Evolutionary conservation across 2,329 filamentous ascomycete genomes (phyloP).

Genomic region (Fusarium mangiferae): DNA sequence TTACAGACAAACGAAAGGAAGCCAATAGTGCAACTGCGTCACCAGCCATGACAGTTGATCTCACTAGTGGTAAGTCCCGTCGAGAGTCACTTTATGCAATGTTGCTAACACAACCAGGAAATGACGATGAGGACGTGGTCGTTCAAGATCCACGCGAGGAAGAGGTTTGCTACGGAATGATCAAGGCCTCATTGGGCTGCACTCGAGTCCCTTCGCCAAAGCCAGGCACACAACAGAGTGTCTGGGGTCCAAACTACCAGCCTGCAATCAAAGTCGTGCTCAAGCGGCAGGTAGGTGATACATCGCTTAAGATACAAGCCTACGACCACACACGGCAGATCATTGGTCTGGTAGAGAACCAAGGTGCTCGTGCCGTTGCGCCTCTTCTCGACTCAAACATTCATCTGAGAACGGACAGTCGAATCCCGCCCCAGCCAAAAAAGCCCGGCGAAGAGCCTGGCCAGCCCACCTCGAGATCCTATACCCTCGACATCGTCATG

Average conservation of each 20-base stretch:
- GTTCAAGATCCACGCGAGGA: slow-evolving; percentile 70
- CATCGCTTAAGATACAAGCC: slow-evolving; percentile 72
- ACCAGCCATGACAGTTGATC: slow-evolving; percentile 63
- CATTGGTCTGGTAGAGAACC: slow-evolving; percentile 80
- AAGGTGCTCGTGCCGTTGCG: slow-evolving; percentile 73
- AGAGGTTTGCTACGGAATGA: slow-evolving; percentile 83
- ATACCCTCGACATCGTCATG: slow-evolving; percentile 77
- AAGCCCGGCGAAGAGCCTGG: slow-evolving; percentile 72
- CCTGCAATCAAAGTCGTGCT: slow-evolving; percentile 80
- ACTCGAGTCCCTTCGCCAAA: slow-evolving; percentile 75
- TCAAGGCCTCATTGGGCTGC: slow-evolving; percentile 76
- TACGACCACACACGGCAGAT: slow-evolving; percentile 76
- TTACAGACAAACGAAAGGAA: slow-evolving; percentile 68
- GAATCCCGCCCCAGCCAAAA: slow-evolving; percentile 74
- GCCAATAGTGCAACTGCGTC: slow-evolving; percentile 44
- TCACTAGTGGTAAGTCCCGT: slow-evolving; percentile 60
- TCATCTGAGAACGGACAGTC: slow-evolving; percentile 76
- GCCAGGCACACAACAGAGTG: slow-evolving; percentile 66
- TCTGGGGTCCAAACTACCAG: slow-evolving; percentile 71
- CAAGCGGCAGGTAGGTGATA: slow-evolving; percentile 66
- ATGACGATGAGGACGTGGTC: slow-evolving; percentile 68
- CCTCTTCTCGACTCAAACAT: slow-evolving; percentile 76
- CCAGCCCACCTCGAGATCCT: slow-evolving; percentile 67
- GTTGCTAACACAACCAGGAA: slow-evolving; percentile 36
- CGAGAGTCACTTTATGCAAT: slow-evolving; percentile 16